These are phyloP conservation scores for Colletotrichum sp. DNA, from an alignment of 2,329 filamentous ascomycete species.

Conservation along the genomic window DNA sequence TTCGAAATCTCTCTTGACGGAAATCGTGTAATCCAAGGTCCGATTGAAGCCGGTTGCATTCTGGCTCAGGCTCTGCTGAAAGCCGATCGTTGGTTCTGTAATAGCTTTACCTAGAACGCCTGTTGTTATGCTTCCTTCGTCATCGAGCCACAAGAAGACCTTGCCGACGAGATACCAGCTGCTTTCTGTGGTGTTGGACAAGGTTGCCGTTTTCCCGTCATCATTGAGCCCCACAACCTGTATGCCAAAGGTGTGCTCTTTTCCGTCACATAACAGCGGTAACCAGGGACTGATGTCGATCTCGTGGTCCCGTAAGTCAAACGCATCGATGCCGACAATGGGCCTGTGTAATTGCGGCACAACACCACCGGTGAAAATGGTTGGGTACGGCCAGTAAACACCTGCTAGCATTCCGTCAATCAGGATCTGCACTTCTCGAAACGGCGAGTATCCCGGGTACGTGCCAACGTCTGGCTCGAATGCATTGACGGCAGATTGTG, in stretches of 20 bases:
- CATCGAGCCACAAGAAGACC: constrained; percentile 76
- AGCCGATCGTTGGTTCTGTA: constrained; percentile 47
- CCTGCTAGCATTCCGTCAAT: constrained; percentile 78
- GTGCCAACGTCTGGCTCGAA: constrained; percentile 63
- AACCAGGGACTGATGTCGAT: constrained; percentile 84
- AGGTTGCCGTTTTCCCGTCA: constrained; percentile 42
- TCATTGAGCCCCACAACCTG: constrained; percentile 69
- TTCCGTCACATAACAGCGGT: constrained; percentile 69
- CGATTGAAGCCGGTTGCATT: constrained; percentile 61
- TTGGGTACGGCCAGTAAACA: constrained; percentile 80
- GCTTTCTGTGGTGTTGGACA: constrained; percentile 62
- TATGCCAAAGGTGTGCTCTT: constrained; percentile 70
- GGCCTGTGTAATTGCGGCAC: constrained; percentile 80
- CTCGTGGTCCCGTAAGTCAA: constrained; percentile 79
- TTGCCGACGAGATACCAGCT: constrained; percentile 82
- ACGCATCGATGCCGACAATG: constrained; percentile 78
- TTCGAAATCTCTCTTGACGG: constrained; percentile 58
- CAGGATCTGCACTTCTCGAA: constrained; percentile 79
- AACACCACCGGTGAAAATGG: constrained; percentile 83
- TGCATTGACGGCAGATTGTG: constrained; percentile 61
- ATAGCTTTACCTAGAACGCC: constrained; percentile 40
- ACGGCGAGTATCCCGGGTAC: constrained; percentile 73
- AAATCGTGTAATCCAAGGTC: constrained; percentile 63
- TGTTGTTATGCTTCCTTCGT: constrained; percentile 54
- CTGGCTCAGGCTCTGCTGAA: constrained; percentile 53